These are phyloP conservation scores for Monilinia vaccinii-corymbosi DNA, from an alignment of 2,329 filamentous ascomycete genomes.

Conservation along the genomic window DNA sequence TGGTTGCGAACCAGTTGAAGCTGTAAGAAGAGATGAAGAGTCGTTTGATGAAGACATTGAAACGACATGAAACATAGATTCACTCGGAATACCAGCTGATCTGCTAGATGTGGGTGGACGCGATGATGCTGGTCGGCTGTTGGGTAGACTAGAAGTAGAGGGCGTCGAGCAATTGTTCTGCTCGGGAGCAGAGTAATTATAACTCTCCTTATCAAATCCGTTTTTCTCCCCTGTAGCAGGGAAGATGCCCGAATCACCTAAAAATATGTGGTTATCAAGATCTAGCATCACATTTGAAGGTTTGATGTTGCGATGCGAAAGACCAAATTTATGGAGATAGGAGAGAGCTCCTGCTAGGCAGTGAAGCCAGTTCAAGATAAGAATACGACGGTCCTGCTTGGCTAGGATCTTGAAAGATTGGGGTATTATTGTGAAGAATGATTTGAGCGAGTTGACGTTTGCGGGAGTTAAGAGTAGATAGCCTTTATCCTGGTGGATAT, in stretches of 20 bases:
- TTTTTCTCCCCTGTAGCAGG: slow-evolving; percentile 36
- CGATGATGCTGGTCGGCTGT: background rate
- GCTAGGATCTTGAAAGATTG: slow-evolving; percentile 51
- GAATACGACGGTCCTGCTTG: slow-evolving; percentile 48
- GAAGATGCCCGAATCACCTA: slow-evolving; percentile 51
- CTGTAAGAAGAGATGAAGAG: slow-evolving; percentile 19
- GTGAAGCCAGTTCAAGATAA: slow-evolving; percentile 66
- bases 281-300: slow-evolving; percentile 63
- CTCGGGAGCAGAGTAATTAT: slow-evolving; percentile 67
- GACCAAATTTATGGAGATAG: slow-evolving; percentile 55
- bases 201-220: slow-evolving; percentile 57
- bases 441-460: slow-evolving; percentile 56
- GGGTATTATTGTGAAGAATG: slow-evolving; percentile 56
- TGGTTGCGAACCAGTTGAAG: slow-evolving; percentile 12
- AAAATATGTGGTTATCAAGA: slow-evolving; percentile 55
- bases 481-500: slow-evolving; percentile 52
- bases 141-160: slow-evolving; percentile 20
- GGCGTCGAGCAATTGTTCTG: slow-evolving; percentile 29
- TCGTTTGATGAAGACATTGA: slow-evolving; percentile 14
- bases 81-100: slow-evolving; percentile 13
- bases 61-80: background rate
- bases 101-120: slow-evolving; percentile 22
- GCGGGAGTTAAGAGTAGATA: slow-evolving; percentile 60
- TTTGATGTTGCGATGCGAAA: slow-evolving; percentile 59
- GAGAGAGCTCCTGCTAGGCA: slow-evolving; percentile 60